Evolutionary conservation across 2,329 filamentous ascomycete species (phyloP), one percentile per base, ranked within the genome.

Genomic region (Cytospora paraplurivora): DNA sequence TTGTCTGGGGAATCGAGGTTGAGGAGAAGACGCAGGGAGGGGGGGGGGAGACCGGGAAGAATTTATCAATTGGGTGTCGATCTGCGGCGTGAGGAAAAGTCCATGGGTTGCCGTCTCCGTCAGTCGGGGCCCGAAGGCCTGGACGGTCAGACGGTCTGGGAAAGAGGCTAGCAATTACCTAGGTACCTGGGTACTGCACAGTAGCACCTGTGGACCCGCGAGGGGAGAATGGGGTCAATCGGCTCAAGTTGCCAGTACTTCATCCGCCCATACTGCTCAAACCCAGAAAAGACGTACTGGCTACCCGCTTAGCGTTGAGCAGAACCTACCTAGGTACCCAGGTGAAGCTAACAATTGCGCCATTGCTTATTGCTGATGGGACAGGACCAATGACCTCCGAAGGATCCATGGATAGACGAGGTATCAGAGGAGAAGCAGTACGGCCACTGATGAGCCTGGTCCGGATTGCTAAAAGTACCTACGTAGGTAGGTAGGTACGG

Each of bases 1-100:
- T 47, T 49, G 35, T 34, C 51, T 55, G 50, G 58, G 51, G 58
- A 34, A 59, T 50, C 41, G 52, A 56, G 44, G 55, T 38, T 53
- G 49, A 58, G 27, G 49, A 61, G 63, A 52, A 67, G 66, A 35
- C 55, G 58, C 41, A 66, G 55, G 62, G 61, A 59, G 64, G 66
- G 56, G 59, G 63, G 68, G 62, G 53, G 63, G 61, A 67, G 68
- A 66, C 70, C 66, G 64, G 69, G 68, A 68, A 65, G 67, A 64
- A 63, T 66, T 60, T 62, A 59, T 67, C 55, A 57, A n/a, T 51
- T 35, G 27, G 13, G 47, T 58, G 56, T 64, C 59, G 60, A 50
- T 50, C 17, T 47, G 37, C 41, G 41, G 41, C 41, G 41, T 44
- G 41, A 44, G 41, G 19, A 44, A 44, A 44, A 44, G n/a, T n/a